Evolutionary conservation across 2,329 filamentous ascomycete species (phyloP).

Genomic region (Scedosporium dehoogii): DNA sequence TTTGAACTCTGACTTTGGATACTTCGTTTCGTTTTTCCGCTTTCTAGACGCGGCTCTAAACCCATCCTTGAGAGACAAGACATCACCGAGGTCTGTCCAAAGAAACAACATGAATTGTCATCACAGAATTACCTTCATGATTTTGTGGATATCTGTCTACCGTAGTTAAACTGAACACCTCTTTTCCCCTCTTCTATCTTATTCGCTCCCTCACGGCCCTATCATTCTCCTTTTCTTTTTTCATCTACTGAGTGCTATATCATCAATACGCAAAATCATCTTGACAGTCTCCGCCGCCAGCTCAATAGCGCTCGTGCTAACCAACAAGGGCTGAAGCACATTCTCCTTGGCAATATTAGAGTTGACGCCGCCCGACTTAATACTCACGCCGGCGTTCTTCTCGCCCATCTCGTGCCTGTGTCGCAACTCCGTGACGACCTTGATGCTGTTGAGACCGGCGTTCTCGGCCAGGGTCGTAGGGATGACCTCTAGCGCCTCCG

Average conservation of each 20-base stretch:
- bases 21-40: background rate
- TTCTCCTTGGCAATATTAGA: slow-evolving; percentile 95
- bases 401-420: slow-evolving; percentile 93
- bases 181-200: background rate
- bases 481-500: slow-evolving; percentile 93
- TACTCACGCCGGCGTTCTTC: slow-evolving; percentile 93
- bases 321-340: slow-evolving; percentile 87
- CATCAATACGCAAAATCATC: slow-evolving; percentile 68
- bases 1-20: too few relatives aligned
- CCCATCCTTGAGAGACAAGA: background rate
- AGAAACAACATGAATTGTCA: background rate
- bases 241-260: slow-evolving; percentile 55
- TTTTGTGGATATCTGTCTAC: slow-evolving; percentile 5
- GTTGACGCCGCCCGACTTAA: slow-evolving; percentile 95
- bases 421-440: slow-evolving; percentile 91
- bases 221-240: slow-evolving; percentile 17
- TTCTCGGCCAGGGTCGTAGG: slow-evolving; percentile 96
- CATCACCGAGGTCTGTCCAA: background rate
- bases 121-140: slow-evolving; percentile 1
- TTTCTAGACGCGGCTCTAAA: background rate
- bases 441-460: slow-evolving; percentile 94
- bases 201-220: background rate
- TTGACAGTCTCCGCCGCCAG: slow-evolving; percentile 97
- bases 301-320: slow-evolving; percentile 96
- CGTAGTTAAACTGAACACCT: background rate